Evolutionary conservation across 2,329 filamentous ascomycete species (phyloP).

Genomic region (Venturia nashicola): DNA sequence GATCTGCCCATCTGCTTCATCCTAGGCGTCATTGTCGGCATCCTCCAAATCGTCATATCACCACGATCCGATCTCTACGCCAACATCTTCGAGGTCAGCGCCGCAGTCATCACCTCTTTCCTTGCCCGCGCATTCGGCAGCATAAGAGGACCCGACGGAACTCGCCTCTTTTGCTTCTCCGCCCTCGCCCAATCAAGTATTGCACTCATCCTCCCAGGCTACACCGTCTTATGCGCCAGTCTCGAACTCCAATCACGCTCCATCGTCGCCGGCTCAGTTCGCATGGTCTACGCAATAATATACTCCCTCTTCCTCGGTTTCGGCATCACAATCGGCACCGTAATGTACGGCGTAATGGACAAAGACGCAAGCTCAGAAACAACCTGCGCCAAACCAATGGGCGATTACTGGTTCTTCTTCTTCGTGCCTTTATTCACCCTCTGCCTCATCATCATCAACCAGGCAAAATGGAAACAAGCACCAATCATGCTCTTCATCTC

Average conservation of each 20-base stretch:
- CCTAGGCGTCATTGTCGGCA: conserved; percentile 60
- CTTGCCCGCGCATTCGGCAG: conserved; percentile 37
- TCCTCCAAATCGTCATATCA: conserved; percentile 62
- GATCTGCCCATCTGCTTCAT: conserved; percentile 69
- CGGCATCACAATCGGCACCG: conserved; percentile 38
- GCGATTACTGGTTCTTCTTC: conserved; percentile 47
- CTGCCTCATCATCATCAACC: conserved; percentile 67
- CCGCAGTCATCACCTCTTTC: conserved; percentile 37
- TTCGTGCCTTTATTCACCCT: conserved; percentile 65
- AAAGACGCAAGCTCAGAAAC: conserved; percentile 32
- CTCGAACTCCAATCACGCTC: conserved; percentile 36
- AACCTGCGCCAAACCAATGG: conserved; percentile 33
- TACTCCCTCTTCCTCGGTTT: conserved; percentile 40
- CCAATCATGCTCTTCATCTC: conserved; percentile 67
- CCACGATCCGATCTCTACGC: conserved; percentile 60
- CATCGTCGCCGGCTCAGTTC: conserved; percentile 37
- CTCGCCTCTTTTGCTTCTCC: conserved; percentile 36
- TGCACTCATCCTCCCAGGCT: conserved; percentile 37
- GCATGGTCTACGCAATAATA: conserved; percentile 41
- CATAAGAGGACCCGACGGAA: conserved; percentile 24
- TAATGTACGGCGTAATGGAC: conserved; percentile 37
- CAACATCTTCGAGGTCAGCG: conserved; percentile 38
- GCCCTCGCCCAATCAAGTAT: conserved; percentile 38
- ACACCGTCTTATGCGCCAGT: conserved; percentile 37
- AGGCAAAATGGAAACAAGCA: conserved; percentile 67